These are phyloP conservation scores for Trifolium pratense DNA, from an alignment of 306 rosid species.

Conservation along the genomic window DNA sequence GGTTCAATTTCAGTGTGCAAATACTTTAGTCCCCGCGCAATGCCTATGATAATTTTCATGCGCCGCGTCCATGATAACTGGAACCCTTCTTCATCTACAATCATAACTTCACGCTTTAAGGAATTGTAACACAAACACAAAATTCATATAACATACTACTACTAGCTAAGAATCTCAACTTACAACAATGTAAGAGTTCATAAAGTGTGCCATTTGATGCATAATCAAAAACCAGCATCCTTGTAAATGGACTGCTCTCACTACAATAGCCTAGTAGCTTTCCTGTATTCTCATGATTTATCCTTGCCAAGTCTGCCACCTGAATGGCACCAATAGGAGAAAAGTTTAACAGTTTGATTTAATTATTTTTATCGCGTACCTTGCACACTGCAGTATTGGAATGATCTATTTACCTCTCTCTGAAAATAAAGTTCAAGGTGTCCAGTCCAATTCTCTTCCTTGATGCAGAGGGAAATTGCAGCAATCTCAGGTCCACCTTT, in stretches of 20 bases:
- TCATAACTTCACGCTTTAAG: conserved; percentile 39
- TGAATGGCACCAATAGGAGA: conserved; percentile 43
- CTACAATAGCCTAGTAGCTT: conserved; percentile 87
- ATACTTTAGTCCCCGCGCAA: conserved; percentile 85
- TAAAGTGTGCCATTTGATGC: conserved; percentile 94
- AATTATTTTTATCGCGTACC: conserved; percentile 7
- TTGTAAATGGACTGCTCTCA: conserved; percentile 85
- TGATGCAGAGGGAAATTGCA: conserved; percentile 88
- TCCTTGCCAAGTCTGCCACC: conserved; percentile 91
- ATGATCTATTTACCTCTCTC: conserved; percentile 70
- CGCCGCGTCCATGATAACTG: conserved; percentile 93
- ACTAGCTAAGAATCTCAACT: conserved; percentile 45
- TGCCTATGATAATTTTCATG: conserved; percentile 86
- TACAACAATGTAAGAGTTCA: conserved; percentile 92
- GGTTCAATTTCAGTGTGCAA: conserved; percentile 91
- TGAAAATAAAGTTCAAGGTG: conserved; percentile 89
- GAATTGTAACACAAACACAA: not conserved
- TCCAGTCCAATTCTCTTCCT: conserved; percentile 89
- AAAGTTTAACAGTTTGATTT: conserved; percentile 13
- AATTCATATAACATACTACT: not conserved
- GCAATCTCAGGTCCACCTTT: conserved; percentile 98
- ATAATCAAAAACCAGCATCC: conserved; percentile 96
- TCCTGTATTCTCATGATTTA: conserved; percentile 76
- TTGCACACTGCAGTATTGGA: conserved; percentile 18
- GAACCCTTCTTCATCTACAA: conserved; percentile 81